These are phyloP conservation scores for Cladosporium sp. DNA, from an alignment of 2,329 filamentous ascomycete genomes.

Conservation along the genomic window DNA sequence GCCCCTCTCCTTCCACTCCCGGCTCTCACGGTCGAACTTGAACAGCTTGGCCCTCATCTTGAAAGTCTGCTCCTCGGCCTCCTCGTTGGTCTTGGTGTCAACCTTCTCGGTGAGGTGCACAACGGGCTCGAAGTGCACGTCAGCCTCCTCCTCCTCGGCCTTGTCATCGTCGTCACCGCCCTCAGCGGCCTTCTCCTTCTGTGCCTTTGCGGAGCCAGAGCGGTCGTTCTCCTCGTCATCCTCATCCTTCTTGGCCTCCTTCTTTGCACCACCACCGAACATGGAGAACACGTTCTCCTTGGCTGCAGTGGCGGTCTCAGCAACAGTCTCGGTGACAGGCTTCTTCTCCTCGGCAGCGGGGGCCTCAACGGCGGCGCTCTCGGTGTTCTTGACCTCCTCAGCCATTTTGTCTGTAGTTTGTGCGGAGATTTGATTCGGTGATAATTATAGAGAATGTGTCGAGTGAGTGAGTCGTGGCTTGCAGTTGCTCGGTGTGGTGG, in stretches of 20 bases:
- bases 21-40: conserved; percentile 87
- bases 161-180: conserved; percentile 35
- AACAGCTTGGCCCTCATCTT: conserved; percentile 99
- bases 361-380: conserved; percentile 23
- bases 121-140: conserved; percentile 96
- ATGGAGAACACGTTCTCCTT: conserved; percentile 80
- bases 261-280: conserved; percentile 97
- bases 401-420: conserved; percentile 21
- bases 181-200: conserved; percentile 61
- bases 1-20: conserved; percentile 99
- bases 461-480: not conserved
- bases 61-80: conserved; percentile 94
- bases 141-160: conserved; percentile 60
- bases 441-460: not conserved
- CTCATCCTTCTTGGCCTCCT: conserved; percentile 79
- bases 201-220: conserved; percentile 69
- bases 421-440: not conserved
- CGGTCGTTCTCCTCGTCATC: conserved; percentile 71
- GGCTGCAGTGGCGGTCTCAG: conserved; percentile 36
- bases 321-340: conserved; percentile 34
- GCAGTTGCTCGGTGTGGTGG: not conserved
- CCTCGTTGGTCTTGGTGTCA: conserved; percentile 96
- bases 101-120: conserved; percentile 95
- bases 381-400: conserved; percentile 28
- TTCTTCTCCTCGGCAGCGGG: conserved; percentile 37